Evolutionary conservation across 2,329 filamentous ascomycete species (phyloP).

Genomic region (Fusarium austroafricanum): DNA sequence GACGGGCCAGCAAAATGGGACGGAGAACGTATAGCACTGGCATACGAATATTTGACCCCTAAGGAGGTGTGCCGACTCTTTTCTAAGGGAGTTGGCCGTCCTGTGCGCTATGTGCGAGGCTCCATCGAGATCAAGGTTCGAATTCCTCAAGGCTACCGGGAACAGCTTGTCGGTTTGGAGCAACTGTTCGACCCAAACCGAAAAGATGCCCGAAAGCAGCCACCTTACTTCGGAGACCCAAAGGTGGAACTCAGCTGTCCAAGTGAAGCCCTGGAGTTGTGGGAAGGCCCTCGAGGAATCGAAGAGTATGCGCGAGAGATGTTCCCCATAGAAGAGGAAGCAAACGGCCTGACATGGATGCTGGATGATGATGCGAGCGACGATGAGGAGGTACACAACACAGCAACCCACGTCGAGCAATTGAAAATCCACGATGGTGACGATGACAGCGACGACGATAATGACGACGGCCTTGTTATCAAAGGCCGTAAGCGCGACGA

Average conservation of each 20-base stretch:
- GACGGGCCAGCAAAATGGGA: slow-evolving; percentile 90
- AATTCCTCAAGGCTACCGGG: slow-evolving; percentile 87
- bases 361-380: slow-evolving; percentile 62
- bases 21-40: slow-evolving; percentile 81
- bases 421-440: slow-evolving; percentile 56
- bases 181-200: slow-evolving; percentile 66
- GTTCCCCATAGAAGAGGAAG: slow-evolving; percentile 93
- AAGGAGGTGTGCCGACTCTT: slow-evolving; percentile 85
- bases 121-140: slow-evolving; percentile 87
- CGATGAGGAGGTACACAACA: slow-evolving; percentile 52
- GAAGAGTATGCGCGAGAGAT: slow-evolving; percentile 96
- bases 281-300: slow-evolving; percentile 90
- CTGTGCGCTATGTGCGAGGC: slow-evolving; percentile 80
- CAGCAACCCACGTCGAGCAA: slow-evolving; percentile 54
- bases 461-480: slow-evolving; percentile 70
- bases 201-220: slow-evolving; percentile 66
- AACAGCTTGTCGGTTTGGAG: slow-evolving; percentile 81
- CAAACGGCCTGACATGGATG: slow-evolving; percentile 97
- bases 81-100: slow-evolving; percentile 79
- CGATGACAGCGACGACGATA: slow-evolving; percentile 62
- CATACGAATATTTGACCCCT: slow-evolving; percentile 90
- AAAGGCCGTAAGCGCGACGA: slow-evolving; percentile 67
- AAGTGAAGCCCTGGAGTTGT: slow-evolving; percentile 80
- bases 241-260: slow-evolving; percentile 74
- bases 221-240: slow-evolving; percentile 71